Conservation (phyloP, 768 basidiomycete genomes). For the Inosperma sp. region DNA sequence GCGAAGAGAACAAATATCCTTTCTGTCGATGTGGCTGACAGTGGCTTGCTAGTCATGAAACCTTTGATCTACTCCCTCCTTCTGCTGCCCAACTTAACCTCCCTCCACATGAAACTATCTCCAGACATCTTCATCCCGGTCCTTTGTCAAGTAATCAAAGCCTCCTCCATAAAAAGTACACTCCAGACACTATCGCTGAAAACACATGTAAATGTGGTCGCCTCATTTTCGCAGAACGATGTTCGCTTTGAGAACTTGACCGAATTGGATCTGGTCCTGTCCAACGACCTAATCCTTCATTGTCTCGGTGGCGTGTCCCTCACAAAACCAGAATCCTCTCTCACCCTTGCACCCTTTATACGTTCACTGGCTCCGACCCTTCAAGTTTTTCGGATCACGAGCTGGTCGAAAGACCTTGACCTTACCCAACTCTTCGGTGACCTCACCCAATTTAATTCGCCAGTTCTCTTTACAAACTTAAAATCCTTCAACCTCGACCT, state of each 20-base stretch:
- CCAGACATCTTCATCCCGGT: not conserved
- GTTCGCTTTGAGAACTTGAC: not conserved
- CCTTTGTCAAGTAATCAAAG: not conserved
- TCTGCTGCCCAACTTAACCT: not conserved
- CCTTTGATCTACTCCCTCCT: not conserved
- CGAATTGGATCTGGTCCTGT: not conserved
- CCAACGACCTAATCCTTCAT: not conserved
- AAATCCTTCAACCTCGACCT: not conserved
- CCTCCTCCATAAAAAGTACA: not conserved
- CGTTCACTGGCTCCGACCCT: not conserved
- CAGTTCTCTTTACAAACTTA: not conserved
- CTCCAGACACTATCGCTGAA: not conserved
- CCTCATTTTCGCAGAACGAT: not conserved
- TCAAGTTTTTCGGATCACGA: not conserved
- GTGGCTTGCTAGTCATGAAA: too few relatives aligned
- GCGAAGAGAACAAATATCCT: too few relatives aligned
- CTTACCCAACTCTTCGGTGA: not conserved
- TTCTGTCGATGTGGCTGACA: too few relatives aligned
- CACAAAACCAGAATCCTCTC: not conserved
- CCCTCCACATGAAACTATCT: slow-evolving; percentile 5
- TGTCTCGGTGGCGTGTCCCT: not conserved
- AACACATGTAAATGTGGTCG: slow-evolving; percentile 2
- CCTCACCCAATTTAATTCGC: not conserved
- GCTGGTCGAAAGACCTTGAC: not conserved
- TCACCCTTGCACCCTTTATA: not conserved